Evolutionary conservation across 352 stramenopile genomes (phyloP).

Genomic region (Pythium vanterpoolii): DNA sequence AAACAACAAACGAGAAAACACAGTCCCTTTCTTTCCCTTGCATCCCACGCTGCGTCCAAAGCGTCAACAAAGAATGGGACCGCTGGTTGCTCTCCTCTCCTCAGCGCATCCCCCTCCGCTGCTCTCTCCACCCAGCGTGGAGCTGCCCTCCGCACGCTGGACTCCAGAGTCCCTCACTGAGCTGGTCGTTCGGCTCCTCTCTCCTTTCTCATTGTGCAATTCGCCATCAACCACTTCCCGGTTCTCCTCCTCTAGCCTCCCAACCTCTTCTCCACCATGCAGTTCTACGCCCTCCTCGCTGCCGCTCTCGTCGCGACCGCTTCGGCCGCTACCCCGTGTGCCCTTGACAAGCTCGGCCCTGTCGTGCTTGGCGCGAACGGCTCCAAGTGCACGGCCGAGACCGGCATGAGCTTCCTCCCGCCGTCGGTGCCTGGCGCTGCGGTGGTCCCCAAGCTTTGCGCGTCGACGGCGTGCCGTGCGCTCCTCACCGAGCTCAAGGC

Average conservation of each 20-base stretch:
- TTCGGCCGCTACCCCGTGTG: slow-evolving; percentile 5
- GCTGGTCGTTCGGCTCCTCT: too few relatives aligned
- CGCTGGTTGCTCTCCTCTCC: too few relatives aligned
- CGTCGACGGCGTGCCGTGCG: not conserved
- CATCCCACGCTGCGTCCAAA: too few relatives aligned
- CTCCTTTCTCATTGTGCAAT: slow-evolving; percentile 11
- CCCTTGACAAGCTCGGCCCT: not conserved
- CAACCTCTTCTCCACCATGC: slow-evolving; percentile 9
- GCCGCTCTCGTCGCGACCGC: not conserved
- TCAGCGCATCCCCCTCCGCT: too few relatives aligned
- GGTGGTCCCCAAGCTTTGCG: not conserved
- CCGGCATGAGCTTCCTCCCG: not conserved
- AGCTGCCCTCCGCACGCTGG: too few relatives aligned
- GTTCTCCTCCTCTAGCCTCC: not conserved
- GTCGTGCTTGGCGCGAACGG: not conserved
- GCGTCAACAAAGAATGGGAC: too few relatives aligned
- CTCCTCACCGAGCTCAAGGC: slow-evolving; percentile 4
- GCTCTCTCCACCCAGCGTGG: too few relatives aligned
- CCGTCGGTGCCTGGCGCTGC: not conserved
- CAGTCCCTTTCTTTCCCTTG: too few relatives aligned
- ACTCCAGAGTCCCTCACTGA: too few relatives aligned
- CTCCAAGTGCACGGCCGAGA: not conserved
- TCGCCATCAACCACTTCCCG: not conserved
- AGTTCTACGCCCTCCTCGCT: slow-evolving; percentile 12
- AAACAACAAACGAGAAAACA: too few relatives aligned